Base-by-base conservation (phyloP, 2,329 filamentous ascomycete species). In the Teratosphaeria epicoccoides region DNA sequence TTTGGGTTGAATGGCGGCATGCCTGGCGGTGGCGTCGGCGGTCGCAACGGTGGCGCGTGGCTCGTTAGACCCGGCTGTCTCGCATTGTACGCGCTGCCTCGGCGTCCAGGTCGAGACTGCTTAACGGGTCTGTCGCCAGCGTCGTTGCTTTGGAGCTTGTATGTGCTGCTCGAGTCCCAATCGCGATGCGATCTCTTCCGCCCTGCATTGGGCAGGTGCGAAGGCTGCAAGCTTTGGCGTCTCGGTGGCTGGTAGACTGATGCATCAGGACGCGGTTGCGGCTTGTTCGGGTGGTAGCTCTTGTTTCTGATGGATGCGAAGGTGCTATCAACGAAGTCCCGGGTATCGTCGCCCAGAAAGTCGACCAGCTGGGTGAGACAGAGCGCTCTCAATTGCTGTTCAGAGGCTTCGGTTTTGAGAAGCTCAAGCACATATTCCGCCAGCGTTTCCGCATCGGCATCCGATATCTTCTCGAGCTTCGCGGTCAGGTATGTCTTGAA, bases 381-480 rank as follows among this genome's bases (percentile, higher is more conserved):
- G 49, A 85, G 78, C 60, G 77, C 73, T 62, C 81, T 79, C 50
- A 89, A 82, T 20, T 79, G 74, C n/a, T 76, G 75, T 40, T 77
- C 72, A 48, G 81, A 75, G 55, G 83, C 84, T 57, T 88, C 84
- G 55, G 85, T 82, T 50, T 80, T 79, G 45, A 91, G 71, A 20
- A 93, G 77, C 6, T 85, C 87, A 55, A 90, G 76, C n/a, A 91
- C 84, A 65, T 90, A 93, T 61, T 93, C 87, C 46, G 86, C 87
- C 2, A 93, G 81, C 4, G 91, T 85, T 62, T 89, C 87, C 26
- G 83, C 80, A 65, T 93, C 87, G 48, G 85, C 86, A 62, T 90
- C 86, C 24, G 85, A 87, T 49, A 85, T 88, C 56, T 61, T 81
- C 65, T 87, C 85, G 49, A 90, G 79, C 56, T 85, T 80, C 70